A percentile compares a stretch with the other conserved stretches of the same genome.
phyloP scores from a whole-genome alignment of 345 rosid species.

The Camelina neglecta region DNA sequence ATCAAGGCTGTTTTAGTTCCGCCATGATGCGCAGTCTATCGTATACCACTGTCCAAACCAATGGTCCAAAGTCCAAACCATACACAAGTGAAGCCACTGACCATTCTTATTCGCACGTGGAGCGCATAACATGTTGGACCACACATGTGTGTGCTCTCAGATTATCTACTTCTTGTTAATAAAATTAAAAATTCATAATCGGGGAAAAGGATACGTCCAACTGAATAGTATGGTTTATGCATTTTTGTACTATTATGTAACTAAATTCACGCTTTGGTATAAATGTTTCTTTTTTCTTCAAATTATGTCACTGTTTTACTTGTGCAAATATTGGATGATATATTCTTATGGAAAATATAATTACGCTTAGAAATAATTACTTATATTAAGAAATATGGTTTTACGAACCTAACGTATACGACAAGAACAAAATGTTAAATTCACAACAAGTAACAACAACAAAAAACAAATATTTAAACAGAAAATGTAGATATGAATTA shows the following conservation, averaged over 20 bases:
- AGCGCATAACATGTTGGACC: conserved; percentile 40
- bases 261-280: neutral
- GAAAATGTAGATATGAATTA: conserved; percentile 25
- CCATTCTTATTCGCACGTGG: conserved; percentile 45
- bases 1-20: conserved; percentile 19
- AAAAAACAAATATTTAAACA: neutral
- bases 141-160: conserved; percentile 30
- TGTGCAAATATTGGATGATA: conserved; percentile 1
- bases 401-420: conserved; percentile 24
- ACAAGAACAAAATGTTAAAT: conserved; percentile 37
- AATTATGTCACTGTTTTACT: neutral
- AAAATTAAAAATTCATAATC: too few relatives aligned
- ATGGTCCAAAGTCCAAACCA: conserved; percentile 17
- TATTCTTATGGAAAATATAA: neutral
- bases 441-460: conserved; percentile 17
- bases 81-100: conserved; percentile 28
- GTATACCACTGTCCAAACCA: conserved; percentile 27
- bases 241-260: neutral
- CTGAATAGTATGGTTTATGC: neutral
- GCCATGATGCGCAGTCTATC: conserved; percentile 33
- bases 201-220: neutral
- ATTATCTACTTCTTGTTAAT: neutral
- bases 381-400: neutral
- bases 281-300: neutral
- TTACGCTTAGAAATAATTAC: neutral